Evolutionary conservation across 2,329 filamentous ascomycete species (phyloP), one percentile per base, ranked within the genome.

Genomic region (Coccinonectria pachysandricola): DNA sequence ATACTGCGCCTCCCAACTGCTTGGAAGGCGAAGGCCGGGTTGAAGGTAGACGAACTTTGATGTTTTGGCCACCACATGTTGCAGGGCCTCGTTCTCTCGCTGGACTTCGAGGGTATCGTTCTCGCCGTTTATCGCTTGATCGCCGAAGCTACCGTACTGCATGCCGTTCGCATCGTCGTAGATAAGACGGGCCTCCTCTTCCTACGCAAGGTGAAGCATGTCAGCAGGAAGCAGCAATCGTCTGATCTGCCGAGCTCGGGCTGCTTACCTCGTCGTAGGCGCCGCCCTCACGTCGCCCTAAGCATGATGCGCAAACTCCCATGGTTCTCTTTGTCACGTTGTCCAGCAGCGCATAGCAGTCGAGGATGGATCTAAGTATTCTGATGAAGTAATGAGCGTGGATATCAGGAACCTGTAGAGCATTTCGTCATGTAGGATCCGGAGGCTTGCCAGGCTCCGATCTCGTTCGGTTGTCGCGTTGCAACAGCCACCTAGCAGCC

Each of bases 121-220:
- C 41, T 71, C 69, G 26, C 60, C 56, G 29, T 61, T 65, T 36
- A 70, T 43, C 19, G 61, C 60, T 29, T 68, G 60, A 21, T 78
- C 70, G 30, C 62, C 65, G 38, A 79, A 77, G 48, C 71, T 76
- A 24, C 72, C 72, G 36, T 79, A 79, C 30, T 74, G 65, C 40
- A 69, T 57, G 31, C 59, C 60, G 42, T 68, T 68, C 18, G 65
- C 58, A 31, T 78, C 74, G 37, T 76, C 72, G 46, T 74, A 74
- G 14, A 79, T 60, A 12, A 74, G 58, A 19, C 71, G 61, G 10
- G 64, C 65, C 36, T 72, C 68, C 27, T 74, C 70, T 36, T 69
- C 64, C 68, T 73, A 37, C 17, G 11, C n/a, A 13, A 13, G 15
- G 23, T 10, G 27, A n/a, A 10, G 15, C 11, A 8, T 5, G 10